These are phyloP conservation scores for Allium sativum DNA, from an alignment of 106 monocot species.

Conservation along the genomic window DNA sequence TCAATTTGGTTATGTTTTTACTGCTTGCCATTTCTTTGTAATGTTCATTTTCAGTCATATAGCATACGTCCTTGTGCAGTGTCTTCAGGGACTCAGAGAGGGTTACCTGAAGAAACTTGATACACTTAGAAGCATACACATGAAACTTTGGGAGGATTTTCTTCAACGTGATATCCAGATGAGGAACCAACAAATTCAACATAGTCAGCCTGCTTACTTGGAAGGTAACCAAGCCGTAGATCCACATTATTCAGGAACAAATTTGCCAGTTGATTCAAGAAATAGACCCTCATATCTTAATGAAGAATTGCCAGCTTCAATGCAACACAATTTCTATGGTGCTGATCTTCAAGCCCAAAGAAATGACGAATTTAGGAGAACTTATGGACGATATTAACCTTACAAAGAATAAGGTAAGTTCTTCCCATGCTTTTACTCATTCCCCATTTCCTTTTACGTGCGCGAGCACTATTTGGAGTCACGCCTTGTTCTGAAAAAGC, in stretches of 20 bases:
- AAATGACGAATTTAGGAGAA: constrained; percentile 36
- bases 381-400: constrained; percentile 44
- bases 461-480: too few species aligned
- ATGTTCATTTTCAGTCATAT: background rate
- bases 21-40: background rate
- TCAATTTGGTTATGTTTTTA: too few species aligned
- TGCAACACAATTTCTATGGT: constrained; percentile 34
- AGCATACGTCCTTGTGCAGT: constrained; percentile 17
- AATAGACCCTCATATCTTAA: constrained; percentile 35
- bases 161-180: constrained; percentile 39
- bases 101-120: constrained; percentile 58
- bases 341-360: constrained; percentile 41
- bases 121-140: constrained; percentile 34
- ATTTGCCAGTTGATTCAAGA: constrained; percentile 34
- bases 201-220: constrained; percentile 20
- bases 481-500: too few species aligned
- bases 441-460: too few species aligned
- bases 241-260: constrained; percentile 22
- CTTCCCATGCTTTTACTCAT: too few species aligned
- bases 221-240: constrained; percentile 45
- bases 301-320: constrained; percentile 47
- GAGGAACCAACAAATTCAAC: constrained; percentile 27
- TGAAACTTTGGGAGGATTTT: constrained; percentile 82
- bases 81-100: constrained; percentile 51
- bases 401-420: constrained; percentile 43